Evolutionary conservation across 1,284 basidiomycete genomes (phyloP), one percentile per base, ranked within the genome.

Genomic region (Rhodotorula sp.): DNA sequence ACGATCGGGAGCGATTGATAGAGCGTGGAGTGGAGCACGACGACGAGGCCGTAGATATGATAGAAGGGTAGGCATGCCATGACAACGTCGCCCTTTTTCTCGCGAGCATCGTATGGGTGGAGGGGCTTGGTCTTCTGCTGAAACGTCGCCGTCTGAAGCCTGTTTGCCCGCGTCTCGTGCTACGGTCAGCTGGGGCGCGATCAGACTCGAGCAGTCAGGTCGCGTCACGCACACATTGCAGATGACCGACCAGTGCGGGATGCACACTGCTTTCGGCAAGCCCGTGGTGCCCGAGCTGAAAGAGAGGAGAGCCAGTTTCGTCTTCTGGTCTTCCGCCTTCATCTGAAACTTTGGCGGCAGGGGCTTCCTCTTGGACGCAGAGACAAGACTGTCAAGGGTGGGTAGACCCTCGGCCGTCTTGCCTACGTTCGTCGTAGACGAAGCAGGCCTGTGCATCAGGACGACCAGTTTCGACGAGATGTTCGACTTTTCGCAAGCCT

Each of bases 271-370:
- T 86, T 92, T 92, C 2, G 91, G 89, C 77, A 85, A 87, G 12
- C 91, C 91, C 73, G 91, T 93, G 2, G 91, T 93, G 23, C 91
- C 91, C 68, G 88, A 90, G 0, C 89, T 91, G 79, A 92, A 91
- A 62, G 85, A 87, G 52, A 91, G 81, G 74, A 92, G 88, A 0
- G 91, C 91, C 8, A 91, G 76, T 70, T 88, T 88, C 14, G 83
- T 87, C 79, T 84, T 87, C 26, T 83, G 87, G 80, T 92, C 90
- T 0, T 88, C 90, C 2, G 85, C 83, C 23, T 77, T 80, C 54
- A 92, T 82, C 23, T 80, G 82, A 49, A 83, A 81, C 74, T 87
- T 86, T 5, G 80, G 82, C 75, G 85, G 50, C 77, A 81, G 38
- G 78, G 78, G 1, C 79, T 55, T 21, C 16, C 45, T 19, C 23